Conservation (phyloP, 345 rosid genomes). For the Limnanthes douglasii region DNA sequence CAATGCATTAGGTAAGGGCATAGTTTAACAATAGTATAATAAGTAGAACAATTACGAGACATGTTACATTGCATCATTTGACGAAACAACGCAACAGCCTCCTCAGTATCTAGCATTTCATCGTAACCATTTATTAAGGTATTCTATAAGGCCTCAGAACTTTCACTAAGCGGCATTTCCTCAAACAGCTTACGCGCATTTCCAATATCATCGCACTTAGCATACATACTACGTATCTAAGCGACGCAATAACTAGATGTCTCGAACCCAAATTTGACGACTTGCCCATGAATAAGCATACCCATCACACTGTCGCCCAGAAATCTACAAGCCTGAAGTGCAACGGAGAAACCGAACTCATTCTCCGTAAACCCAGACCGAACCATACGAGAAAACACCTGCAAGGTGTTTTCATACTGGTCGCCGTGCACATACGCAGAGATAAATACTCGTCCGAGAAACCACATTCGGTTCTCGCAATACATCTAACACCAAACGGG, state of each 20-base stretch:
- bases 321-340: slow-evolving; percentile 9
- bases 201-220: slow-evolving; percentile 2
- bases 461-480: slow-evolving; percentile 6
- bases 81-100: not conserved
- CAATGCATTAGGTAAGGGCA: too few species aligned
- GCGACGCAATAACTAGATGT: slow-evolving; percentile 1
- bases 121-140: not conserved
- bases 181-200: too few species aligned
- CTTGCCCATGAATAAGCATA: slow-evolving; percentile 9
- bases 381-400: slow-evolving; percentile 6
- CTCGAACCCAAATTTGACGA: slow-evolving; percentile 7
- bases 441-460: slow-evolving; percentile 5
- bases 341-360: slow-evolving; percentile 9
- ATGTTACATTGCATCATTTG: not conserved
- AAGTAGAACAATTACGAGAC: too few species aligned
- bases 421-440: slow-evolving; percentile 6
- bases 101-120: not conserved
- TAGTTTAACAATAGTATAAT: too few species aligned
- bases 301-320: slow-evolving; percentile 2
- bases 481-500: slow-evolving; percentile 8
- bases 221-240: slow-evolving; percentile 7
- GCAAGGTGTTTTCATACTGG: slow-evolving; percentile 1
- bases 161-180: too few species aligned
- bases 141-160: not conserved
- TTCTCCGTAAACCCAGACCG: slow-evolving; percentile 4